A percentile compares a stretch with the other conserved stretches of the same genome.
Conservation (phyloP, 1,139 yeast genomes). For the Komagataea norvegica region DNA sequence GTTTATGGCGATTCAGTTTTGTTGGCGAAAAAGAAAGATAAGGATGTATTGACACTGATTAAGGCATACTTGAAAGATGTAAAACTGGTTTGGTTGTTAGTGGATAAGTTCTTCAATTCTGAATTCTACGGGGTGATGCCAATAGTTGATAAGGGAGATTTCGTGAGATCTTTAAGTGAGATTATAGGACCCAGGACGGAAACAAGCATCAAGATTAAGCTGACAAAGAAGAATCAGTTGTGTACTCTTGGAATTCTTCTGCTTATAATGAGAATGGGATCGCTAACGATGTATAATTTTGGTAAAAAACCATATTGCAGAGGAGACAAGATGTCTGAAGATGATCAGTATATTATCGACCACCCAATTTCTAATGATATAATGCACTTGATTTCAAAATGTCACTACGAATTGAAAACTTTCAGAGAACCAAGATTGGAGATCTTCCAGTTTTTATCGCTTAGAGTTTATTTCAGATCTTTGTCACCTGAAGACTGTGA, state of each 20-base stretch:
- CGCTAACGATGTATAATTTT: constrained; percentile 18
- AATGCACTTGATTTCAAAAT: constrained; percentile 11
- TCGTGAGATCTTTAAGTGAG: constrained; percentile 10
- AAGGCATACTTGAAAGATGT: constrained; percentile 9
- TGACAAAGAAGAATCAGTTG: constrained; percentile 18
- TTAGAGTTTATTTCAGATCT: constrained; percentile 15
- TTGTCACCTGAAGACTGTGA: constrained; percentile 24
- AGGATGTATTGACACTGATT: not conserved
- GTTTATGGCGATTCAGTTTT: too few relatives aligned
- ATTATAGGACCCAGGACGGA: constrained; percentile 18
- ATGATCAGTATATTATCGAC: constrained; percentile 18
- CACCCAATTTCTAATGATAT: constrained; percentile 15
- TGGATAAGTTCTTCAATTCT: constrained; percentile 23
- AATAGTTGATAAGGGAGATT: constrained; percentile 17
- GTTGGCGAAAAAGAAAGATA: constrained; percentile 1
- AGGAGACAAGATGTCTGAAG: not conserved
- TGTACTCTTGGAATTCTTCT: constrained; percentile 19
- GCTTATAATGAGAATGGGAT: constrained; percentile 22
- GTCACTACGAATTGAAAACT: constrained; percentile 14
- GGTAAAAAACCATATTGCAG: constrained; percentile 12
- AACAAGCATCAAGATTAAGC: constrained; percentile 5
- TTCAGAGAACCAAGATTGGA: constrained; percentile 16
- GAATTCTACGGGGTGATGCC: constrained; percentile 20
- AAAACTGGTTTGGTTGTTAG: constrained; percentile 22
- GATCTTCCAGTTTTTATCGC: constrained; percentile 19